Conservation (phyloP, 2,329 filamentous ascomycete genomes). For the Domatiomyces globalis region DNA sequence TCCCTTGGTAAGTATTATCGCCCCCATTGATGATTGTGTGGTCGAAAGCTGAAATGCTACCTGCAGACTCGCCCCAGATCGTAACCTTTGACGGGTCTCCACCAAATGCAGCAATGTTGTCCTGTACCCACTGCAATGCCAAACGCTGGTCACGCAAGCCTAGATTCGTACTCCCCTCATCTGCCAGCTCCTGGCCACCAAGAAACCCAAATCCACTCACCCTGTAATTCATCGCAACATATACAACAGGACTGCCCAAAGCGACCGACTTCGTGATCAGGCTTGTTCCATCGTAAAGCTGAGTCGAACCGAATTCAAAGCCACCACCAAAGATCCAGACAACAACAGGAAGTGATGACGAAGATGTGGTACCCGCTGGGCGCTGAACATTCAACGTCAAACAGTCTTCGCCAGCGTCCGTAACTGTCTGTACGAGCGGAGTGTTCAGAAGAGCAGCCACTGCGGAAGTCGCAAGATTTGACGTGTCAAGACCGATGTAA, state of each 20-base stretch:
- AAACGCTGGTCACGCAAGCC: conserved; percentile 29
- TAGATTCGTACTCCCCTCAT: conserved; percentile 32
- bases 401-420: conserved; percentile 28
- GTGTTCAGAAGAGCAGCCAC: not conserved
- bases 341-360: conserved; percentile 30
- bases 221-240: conserved; percentile 26
- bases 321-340: conserved; percentile 31
- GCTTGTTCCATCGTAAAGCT: conserved; percentile 24
- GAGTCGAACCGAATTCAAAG: conserved; percentile 23
- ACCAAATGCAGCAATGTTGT: conserved; percentile 25
- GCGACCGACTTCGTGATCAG: conserved; percentile 30
- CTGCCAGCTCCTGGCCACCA: conserved; percentile 21
- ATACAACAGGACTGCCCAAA: conserved; percentile 39
- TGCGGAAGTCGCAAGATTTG: not conserved
- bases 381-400: conserved; percentile 38
- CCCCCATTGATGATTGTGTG: conserved; percentile 15
- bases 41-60: conserved; percentile 20
- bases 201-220: conserved; percentile 37
- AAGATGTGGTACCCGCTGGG: conserved; percentile 31
- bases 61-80: conserved; percentile 26
- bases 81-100: conserved; percentile 25
- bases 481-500: not conserved
- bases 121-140: conserved; percentile 26
- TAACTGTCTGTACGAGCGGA: not conserved
- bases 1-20: conserved; percentile 20